These are phyloP conservation scores for Plasmodium vivax DNA, from an alignment of 169 alveolate species.

Conservation along the genomic window DNA sequence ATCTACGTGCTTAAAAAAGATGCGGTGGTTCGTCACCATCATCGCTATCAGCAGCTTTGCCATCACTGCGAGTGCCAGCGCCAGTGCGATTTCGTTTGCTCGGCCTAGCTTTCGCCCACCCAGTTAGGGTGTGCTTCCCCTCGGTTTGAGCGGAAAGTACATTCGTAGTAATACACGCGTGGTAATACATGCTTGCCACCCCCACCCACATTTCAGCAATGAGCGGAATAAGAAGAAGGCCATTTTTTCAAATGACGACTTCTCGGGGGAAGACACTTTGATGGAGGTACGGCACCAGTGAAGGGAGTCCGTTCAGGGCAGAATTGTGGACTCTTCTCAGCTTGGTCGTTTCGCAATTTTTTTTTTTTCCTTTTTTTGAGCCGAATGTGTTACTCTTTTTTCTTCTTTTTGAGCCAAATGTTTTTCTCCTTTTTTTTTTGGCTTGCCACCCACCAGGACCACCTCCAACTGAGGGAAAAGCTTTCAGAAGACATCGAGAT, in stretches of 20 bases:
- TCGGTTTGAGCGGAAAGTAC: neutral
- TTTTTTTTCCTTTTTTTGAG: neutral
- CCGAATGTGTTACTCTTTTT: neutral
- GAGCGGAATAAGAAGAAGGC: constrained; percentile 73
- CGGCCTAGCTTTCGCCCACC: neutral
- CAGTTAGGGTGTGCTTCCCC: neutral
- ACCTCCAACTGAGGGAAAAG: constrained; percentile 80
- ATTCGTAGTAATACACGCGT: neutral
- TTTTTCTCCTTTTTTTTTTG: neutral
- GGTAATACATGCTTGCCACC: neutral
- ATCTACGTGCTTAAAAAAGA: neutral
- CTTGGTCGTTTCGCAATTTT: neutral
- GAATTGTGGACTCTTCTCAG: neutral
- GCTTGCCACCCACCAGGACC: constrained; percentile 24
- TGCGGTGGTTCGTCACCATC: neutral
- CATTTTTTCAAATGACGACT: constrained; percentile 64
- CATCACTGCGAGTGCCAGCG: too few species aligned
- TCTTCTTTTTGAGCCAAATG: neutral
- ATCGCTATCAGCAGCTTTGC: neutral
- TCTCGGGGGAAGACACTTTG: constrained; percentile 70
- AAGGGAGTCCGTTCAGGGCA: neutral
- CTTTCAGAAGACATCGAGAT: constrained; percentile 84
- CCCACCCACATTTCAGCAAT: constrained; percentile 3
- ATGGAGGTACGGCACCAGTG: constrained; percentile 61
- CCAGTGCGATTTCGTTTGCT: neutral